Base-by-base conservation (phyloP, 352 stramenopile genomes). In the Globisporangium cylindrosporum region DNA sequence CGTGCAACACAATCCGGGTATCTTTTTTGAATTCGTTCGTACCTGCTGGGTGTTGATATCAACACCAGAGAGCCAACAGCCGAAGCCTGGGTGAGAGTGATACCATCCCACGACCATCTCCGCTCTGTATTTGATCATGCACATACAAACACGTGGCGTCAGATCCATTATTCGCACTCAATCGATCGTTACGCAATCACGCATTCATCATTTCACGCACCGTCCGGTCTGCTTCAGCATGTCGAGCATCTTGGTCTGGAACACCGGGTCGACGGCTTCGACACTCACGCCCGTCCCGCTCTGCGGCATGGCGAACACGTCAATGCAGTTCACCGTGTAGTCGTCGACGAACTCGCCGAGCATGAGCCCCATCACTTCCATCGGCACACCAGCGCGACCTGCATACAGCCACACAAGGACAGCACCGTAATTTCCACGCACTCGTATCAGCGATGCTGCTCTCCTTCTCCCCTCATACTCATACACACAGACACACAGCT, bases 341-440 rank as follows among this genome's bases (percentile, higher is more conserved):
- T 99, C 98, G 72, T 99, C 97, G 24, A 99, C 97, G 76, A 99
- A 99, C 78, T 99, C 95, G 53, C 98, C 98, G 34, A 99, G 90
- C 98, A 99, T 99, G n/a, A 99, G 84, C 1, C 98, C 98, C 98
- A 99, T 99, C 18, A 99, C 98, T 84, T 99, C 98, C 97, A 99
- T 99, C n/a, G 98, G 98, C 48, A 99, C 97, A 48, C 98, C 98
- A 9, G 98, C 97, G 18, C 98, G 95, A 25, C 84, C 84, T 92
- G 60, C 20, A 22, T n/a, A 24, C 5, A 25, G 29, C 3, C n/a
- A 56, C 22, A 18, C 49, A 27, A 54, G 2, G 18, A 54, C 20
- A 54, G 20, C 15, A 10, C 48, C 14, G 32, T 32, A 51, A 29
- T 29, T 29, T 29, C 27, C 20, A 20, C 4, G 18, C 36, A 49